These are phyloP conservation scores for Boletales sp. DNA, from an alignment of 768 basidiomycete genomes.

Conservation along the genomic window DNA sequence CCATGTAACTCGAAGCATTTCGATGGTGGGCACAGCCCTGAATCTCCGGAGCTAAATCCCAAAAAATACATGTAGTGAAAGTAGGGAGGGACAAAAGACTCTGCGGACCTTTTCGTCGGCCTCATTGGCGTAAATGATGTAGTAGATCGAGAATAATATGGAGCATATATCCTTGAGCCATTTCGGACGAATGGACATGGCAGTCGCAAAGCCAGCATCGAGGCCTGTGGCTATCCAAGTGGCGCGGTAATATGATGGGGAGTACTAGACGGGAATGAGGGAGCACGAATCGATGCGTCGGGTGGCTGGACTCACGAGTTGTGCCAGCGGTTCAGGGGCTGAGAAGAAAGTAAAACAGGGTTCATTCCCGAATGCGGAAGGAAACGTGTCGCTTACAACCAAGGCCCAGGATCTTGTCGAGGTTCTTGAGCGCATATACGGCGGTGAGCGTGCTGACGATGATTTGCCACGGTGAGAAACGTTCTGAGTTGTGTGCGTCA, in stretches of 20 bases:
- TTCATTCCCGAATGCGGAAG: background rate
- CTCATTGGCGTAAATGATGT: constrained; percentile 83
- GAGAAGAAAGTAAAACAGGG: constrained; percentile 7
- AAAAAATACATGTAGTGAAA: constrained; percentile 4
- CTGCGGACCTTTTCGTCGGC: constrained; percentile 90
- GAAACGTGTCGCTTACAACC: constrained; percentile 45
- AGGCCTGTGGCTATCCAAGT: constrained; percentile 93
- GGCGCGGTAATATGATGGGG: constrained; percentile 90
- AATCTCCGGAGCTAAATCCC: constrained; percentile 75
- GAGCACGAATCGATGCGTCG: constrained; percentile 1
- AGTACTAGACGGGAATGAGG: constrained; percentile 54
- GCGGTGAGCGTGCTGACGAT: constrained; percentile 81
- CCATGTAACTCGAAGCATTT: constrained; percentile 95
- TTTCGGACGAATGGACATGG: constrained; percentile 87
- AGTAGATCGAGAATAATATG: constrained; percentile 83
- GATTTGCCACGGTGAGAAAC: constrained; percentile 96
- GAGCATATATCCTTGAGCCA: constrained; percentile 90
- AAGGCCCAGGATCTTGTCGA: constrained; percentile 83
- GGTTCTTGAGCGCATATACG: constrained; percentile 78
- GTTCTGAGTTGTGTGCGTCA: constrained; percentile 39
- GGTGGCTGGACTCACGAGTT: constrained; percentile 54
- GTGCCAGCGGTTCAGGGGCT: constrained; percentile 93
- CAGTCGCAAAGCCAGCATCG: constrained; percentile 97
- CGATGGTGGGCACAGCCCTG: constrained; percentile 90
- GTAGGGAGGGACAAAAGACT: background rate